These are phyloP conservation scores for Neohortaea acidophila DNA, from an alignment of 495 filamentous ascomycete species.

Conservation along the genomic window DNA sequence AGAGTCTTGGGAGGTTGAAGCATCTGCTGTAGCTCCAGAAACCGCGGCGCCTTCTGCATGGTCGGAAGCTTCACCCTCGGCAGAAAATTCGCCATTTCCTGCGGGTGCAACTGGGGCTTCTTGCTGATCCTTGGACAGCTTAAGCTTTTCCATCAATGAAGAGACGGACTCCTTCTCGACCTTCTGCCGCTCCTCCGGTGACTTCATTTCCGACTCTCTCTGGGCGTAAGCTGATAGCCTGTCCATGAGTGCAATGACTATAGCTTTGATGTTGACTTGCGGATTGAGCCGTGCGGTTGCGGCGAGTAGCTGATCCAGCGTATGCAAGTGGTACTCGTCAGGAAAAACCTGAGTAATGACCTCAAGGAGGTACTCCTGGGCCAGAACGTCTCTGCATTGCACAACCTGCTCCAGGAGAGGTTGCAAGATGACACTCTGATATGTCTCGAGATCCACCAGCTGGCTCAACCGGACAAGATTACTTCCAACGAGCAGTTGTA, in stretches of 20 bases:
- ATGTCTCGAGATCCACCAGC: slow-evolving; percentile 81
- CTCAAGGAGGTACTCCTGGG: slow-evolving; percentile 94
- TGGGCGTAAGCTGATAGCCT: slow-evolving; percentile 83
- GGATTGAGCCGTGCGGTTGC: slow-evolving; percentile 85
- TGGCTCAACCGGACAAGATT: slow-evolving; percentile 92
- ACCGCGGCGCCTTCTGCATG: slow-evolving; percentile 28
- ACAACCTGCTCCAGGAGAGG: slow-evolving; percentile 92
- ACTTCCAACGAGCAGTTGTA: slow-evolving; percentile 88
- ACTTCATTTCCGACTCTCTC: slow-evolving; percentile 62
- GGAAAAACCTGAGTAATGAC: slow-evolving; percentile 99
- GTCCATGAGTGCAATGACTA: slow-evolving; percentile 96
- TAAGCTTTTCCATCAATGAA: slow-evolving; percentile 59
- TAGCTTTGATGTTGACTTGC: slow-evolving; percentile 92
- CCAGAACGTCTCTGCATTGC: slow-evolving; percentile 89
- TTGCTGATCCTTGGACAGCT: slow-evolving; percentile 40
- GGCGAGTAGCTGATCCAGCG: slow-evolving; percentile 80
- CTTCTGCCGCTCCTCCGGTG: slow-evolving; percentile 53
- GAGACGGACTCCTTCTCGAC: slow-evolving; percentile 71
- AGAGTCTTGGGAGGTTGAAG: slow-evolving; percentile 16
- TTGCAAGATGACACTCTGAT: slow-evolving; percentile 78
- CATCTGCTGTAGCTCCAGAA: slow-evolving; percentile 31
- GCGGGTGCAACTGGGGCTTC: slow-evolving; percentile 1
- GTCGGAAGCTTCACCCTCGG: slow-evolving; percentile 24
- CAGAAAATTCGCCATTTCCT: slow-evolving; percentile 8
- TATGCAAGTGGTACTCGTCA: slow-evolving; percentile 94